Base-by-base conservation (phyloP, 768 basidiomycete species). In the Hericium alpestre region DNA sequence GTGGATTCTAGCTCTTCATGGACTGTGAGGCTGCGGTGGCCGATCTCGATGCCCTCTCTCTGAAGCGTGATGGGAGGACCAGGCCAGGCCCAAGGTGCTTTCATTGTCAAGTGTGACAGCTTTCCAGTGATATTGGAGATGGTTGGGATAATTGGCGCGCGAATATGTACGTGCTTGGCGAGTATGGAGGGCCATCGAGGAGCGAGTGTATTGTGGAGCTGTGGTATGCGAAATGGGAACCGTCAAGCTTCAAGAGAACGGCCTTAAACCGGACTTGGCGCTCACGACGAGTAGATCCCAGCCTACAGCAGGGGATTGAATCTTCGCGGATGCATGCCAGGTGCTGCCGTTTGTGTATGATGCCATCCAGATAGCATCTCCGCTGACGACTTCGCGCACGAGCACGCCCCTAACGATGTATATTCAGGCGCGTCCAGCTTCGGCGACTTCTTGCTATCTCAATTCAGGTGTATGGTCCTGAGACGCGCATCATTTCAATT, bases 141-240 rank as follows among this genome's bases (percentile, higher is more conserved):
- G 43, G 87, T 68, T 0, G 84, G 80, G 46, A 89, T 73, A 0
- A 66, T 72, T 0, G 86, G 83, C 1, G 81, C 59, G 15, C 65
- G 68, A 40, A 81, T 60, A 0, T 66, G 63, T 38, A 80, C 62
- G 7, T 63, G 65, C 10, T 62, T 64, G 13, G 76, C 74, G 4
- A 80, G 59, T 0, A 59, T 59, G 38, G 66, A 37, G 88, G 74
- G 48, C 77, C 77, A n/a, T 73, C 69, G 12, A 81, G 59, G 11
- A 86, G 62, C 0, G 83, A 78, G 5, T 67, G 65, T 85, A 89
- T 85, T 1, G 81, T 79, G n/a, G 70, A 56, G 47, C 81, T 84
- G 68, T 90, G 87, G 63, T 80, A 86, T 2, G 79, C 87, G 58
- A 79, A 84, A 0, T 80, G 79, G n/a, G n/a, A n/a, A n/a, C n/a